Percentiles rank a stretch among this genome's conserved stretches.
Evolutionary conservation across 345 rosid species (phyloP).

Genomic region (Eucalyptus pauciflora): DNA sequence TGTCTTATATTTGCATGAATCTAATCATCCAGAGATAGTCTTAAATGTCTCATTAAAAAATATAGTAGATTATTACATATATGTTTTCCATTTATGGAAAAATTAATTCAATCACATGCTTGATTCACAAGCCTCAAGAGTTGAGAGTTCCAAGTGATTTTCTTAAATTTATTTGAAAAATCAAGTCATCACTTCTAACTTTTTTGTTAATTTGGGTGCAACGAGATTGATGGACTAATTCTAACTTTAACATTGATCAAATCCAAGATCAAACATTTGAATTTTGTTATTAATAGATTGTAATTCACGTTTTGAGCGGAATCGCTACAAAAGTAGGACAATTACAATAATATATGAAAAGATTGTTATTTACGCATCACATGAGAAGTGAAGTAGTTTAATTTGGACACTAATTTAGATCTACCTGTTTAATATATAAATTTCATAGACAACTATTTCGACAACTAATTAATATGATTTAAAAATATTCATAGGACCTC

Average conservation of each 20-base stretch:
- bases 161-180: neutral
- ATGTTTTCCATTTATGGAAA: neutral
- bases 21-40: neutral
- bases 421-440: neutral
- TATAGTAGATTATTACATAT: neutral
- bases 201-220: neutral
- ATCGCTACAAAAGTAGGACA: neutral
- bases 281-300: neutral
- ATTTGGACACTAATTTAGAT: neutral
- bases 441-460: neutral
- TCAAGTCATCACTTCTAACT: neutral
- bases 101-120: neutral
- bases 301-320: neutral
- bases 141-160: neutral
- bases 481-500: neutral
- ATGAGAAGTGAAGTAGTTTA: neutral
- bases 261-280: neutral
- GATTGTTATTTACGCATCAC: neutral
- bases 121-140: neutral
- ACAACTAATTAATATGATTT: neutral
- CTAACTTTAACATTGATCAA: neutral
- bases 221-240: neutral
- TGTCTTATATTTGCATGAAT: neutral
- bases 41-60: neutral
- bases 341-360: neutral